These are phyloP conservation scores for Trametes polyzona DNA, from an alignment of 1,284 basidiomycete species.

Conservation along the genomic window DNA sequence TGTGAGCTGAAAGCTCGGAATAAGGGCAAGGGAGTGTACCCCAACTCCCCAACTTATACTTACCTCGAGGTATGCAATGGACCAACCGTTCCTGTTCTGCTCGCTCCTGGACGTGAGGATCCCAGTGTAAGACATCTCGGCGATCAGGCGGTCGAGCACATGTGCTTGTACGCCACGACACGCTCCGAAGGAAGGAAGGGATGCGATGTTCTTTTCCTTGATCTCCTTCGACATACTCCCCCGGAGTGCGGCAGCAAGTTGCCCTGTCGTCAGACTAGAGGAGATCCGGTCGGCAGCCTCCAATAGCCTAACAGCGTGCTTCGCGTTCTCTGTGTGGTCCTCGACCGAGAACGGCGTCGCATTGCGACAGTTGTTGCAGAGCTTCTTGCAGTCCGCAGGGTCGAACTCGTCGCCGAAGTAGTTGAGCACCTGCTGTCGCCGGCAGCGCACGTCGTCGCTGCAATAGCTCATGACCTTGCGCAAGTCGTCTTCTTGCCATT, in stretches of 20 bases:
- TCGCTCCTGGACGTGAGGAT: conserved; percentile 42
- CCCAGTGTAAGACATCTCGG: conserved; percentile 47
- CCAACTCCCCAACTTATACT: no score
- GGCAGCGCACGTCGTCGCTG: conserved; percentile 83
- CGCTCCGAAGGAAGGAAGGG: conserved; percentile 53
- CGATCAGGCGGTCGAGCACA: conserved; percentile 65
- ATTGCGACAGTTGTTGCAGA: conserved; percentile 78
- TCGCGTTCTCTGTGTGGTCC: conserved; percentile 50
- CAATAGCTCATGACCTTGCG: conserved; percentile 76
- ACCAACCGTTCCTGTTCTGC: conserved; percentile 34
- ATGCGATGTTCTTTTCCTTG: conserved; percentile 52
- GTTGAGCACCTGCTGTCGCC: conserved; percentile 81
- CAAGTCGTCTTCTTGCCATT: conserved; percentile 53
- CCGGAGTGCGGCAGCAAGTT: conserved; percentile 61
- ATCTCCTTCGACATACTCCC: conserved; percentile 61
- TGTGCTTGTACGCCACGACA: conserved; percentile 54
- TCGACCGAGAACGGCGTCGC: conserved; percentile 40
- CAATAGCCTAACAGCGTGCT: conserved; percentile 57
- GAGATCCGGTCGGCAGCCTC: conserved; percentile 20
- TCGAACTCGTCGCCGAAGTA: conserved; percentile 62
- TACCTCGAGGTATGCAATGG: conserved; percentile 40
- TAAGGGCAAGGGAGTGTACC: neutral
- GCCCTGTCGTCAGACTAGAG: conserved; percentile 43
- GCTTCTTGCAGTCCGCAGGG: conserved; percentile 53
- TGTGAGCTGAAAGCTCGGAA: neutral